These are phyloP conservation scores for Rhododendron simsii DNA, from an alignment of 148 eudicot species.

Conservation along the genomic window DNA sequence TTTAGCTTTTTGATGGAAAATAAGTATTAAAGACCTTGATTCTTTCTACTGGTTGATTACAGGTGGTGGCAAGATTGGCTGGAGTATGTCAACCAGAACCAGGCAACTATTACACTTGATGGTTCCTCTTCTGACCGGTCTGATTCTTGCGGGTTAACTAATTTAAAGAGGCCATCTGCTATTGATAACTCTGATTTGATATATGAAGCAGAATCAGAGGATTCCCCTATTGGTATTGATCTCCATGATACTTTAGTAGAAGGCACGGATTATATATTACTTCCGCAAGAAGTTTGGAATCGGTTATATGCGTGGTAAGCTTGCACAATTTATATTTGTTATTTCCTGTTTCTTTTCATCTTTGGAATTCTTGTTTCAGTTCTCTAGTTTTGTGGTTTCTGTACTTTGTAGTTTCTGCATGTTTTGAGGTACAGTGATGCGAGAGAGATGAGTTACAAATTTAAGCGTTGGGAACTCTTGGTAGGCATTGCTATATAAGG, in stretches of 20 bases:
- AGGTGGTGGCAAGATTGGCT: constrained; percentile 99
- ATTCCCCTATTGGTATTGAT: constrained; percentile 39
- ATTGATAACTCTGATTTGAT: constrained; percentile 86
- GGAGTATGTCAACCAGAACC: constrained; percentile 68
- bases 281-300: constrained; percentile 31
- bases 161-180: constrained; percentile 55
- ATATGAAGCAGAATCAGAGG: constrained; percentile 42
- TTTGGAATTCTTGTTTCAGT: background rate
- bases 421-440: background rate
- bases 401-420: background rate
- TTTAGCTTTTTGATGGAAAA: background rate
- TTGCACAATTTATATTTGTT: background rate
- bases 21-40: background rate
- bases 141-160: constrained; percentile 33
- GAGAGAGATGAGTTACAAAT: background rate
- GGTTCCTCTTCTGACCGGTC: constrained; percentile 38
- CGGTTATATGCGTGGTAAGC: constrained; percentile 7
- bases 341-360: background rate
- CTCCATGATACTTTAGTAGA: constrained; percentile 86
- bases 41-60: constrained; percentile 13
- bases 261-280: constrained; percentile 93
- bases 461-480: background rate
- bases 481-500: background rate
- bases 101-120: constrained; percentile 37
- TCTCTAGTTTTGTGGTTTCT: background rate